These are phyloP conservation scores for Aspergillus avenaceus DNA, from an alignment of 495 filamentous ascomycete species.

Conservation along the genomic window DNA sequence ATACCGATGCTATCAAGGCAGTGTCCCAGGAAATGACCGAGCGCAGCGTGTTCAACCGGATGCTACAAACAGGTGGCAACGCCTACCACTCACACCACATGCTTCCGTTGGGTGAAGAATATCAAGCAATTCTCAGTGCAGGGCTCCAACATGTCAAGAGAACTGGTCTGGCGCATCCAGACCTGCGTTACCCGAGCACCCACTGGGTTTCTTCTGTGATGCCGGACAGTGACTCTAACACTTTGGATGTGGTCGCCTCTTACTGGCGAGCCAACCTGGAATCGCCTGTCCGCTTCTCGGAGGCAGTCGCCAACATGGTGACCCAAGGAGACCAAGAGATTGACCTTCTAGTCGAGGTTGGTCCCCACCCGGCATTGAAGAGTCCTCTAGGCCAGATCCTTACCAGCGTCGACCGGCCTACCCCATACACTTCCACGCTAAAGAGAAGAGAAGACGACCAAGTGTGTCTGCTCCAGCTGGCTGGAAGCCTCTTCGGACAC, in stretches of 20 bases:
- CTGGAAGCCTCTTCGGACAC: not conserved
- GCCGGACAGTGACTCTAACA: not conserved
- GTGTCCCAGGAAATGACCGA: not conserved
- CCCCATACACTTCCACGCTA: not conserved
- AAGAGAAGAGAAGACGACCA: not conserved
- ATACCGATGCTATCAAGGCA: not conserved
- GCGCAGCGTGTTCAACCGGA: not conserved
- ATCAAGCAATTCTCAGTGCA: not conserved
- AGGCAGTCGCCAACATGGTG: not conserved
- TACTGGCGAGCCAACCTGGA: constrained; percentile 11
- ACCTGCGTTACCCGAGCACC: not conserved
- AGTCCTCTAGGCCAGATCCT: constrained; percentile 5
- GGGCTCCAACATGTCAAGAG: not conserved
- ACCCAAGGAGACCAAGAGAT: not conserved
- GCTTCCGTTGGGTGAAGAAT: not conserved
- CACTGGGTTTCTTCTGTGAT: not conserved
- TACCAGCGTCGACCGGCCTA: not conserved
- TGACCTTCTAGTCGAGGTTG: constrained; percentile 2
- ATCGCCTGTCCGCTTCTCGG: constrained; percentile 1
- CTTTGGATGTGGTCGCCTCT: not conserved
- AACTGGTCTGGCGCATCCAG: not conserved
- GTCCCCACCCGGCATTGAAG: constrained; percentile 6
- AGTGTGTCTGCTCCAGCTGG: not conserved
- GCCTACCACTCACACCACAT: not conserved
- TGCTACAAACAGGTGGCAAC: not conserved